Evolutionary conservation across 2,329 filamentous ascomycete species (phyloP).

Genomic region (Fusarium clavum): DNA sequence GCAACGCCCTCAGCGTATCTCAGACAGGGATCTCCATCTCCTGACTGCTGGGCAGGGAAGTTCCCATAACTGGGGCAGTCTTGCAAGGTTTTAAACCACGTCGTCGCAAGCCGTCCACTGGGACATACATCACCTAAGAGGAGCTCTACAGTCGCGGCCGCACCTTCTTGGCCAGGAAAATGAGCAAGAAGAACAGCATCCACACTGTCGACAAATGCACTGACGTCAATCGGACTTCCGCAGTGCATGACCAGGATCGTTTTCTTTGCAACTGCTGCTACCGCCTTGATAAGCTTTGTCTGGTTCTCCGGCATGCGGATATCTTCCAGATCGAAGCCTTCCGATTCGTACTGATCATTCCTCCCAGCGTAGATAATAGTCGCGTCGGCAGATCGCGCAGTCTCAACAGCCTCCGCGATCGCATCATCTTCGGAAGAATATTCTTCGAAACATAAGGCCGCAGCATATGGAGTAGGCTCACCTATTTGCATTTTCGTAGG

Average conservation of each 20-base stretch:
- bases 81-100: slow-evolving; percentile 30
- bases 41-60: slow-evolving; percentile 20
- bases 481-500: neutral
- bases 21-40: neutral
- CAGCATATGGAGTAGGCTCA: slow-evolving; percentile 8
- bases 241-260: slow-evolving; percentile 29
- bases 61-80: slow-evolving; percentile 24
- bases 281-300: slow-evolving; percentile 18
- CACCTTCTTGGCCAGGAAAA: slow-evolving; percentile 33
- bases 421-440: slow-evolving; percentile 14
- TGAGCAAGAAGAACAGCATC: slow-evolving; percentile 27
- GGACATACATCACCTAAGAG: slow-evolving; percentile 16
- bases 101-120: slow-evolving; percentile 24
- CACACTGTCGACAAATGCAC: slow-evolving; percentile 17
- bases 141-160: slow-evolving; percentile 18
- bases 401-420: slow-evolving; percentile 20
- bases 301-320: slow-evolving; percentile 28
- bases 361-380: slow-evolving; percentile 30
- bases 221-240: slow-evolving; percentile 29
- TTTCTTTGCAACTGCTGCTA: slow-evolving; percentile 18
- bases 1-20: slow-evolving; percentile 22
- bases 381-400: slow-evolving; percentile 1
- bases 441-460: slow-evolving; percentile 33
- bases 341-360: slow-evolving; percentile 32
- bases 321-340: slow-evolving; percentile 29